Base-by-base conservation (phyloP, 495 filamentous ascomycete genomes). In the Thermochaetoides thermophila region DNA sequence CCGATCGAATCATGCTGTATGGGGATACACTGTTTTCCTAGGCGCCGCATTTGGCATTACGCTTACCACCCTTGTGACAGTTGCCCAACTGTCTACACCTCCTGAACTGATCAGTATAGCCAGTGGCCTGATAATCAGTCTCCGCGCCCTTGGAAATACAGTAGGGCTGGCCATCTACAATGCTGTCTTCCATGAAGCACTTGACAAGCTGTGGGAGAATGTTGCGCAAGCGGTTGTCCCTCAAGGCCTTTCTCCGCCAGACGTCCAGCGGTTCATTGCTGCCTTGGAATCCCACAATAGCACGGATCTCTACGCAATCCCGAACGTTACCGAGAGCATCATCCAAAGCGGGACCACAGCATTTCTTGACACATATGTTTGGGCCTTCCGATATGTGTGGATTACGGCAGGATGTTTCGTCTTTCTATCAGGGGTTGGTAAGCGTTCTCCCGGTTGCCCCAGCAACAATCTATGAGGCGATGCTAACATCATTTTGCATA, bases 141-240 rank as follows among this genome's bases (percentile, higher is more conserved):
- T 53, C 7, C 31, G 56, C 2, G 53, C 49, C 18, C 37, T 57
- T 17, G 52, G 56, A 5, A 51, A 47, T 2, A 45, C 45, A 10
- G 38, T 59, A 16, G 52, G 56, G 8, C 29, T 59, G 8, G 55
- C 53, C 30, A 52, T 58, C 18, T 49, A 49, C 48, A 46, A 47
- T 17, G 44, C 49, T 4, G 26, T 49, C 3, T 44, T 53, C 24
- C 35, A 31, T 18, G 27, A 28, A 7, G 35, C 21, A 0, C 35
- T 47, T 24, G 32, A 30, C 15, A 24, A 42, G 9, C 11, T 56
- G 11, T 36, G 32, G 1, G 26, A 34, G 2, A 50, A 46, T 13
- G 32, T 56, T 17, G 50, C 36, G n/a, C 5, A 17, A 0, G 50
- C 42, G 1, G 50, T 40, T 10, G 17, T 49, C 11, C 26, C 38